Evolutionary conservation across 2,329 filamentous ascomycete species (phyloP).

Genomic region (Sporothrix phasma): DNA sequence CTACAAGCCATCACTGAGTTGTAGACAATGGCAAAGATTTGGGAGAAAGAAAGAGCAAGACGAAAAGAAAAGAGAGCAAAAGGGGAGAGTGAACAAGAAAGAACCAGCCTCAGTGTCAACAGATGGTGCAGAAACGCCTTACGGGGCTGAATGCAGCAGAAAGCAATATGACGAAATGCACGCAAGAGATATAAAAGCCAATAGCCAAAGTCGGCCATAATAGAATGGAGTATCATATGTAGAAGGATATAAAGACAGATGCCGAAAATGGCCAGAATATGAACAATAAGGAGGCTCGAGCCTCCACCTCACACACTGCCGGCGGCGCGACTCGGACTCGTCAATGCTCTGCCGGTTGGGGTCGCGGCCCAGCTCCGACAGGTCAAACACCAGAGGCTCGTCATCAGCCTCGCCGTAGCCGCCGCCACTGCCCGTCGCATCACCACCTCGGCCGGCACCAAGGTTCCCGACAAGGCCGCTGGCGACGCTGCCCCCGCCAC

Average conservation of each 20-base stretch:
- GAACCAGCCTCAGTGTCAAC: not conserved
- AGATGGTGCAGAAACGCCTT: not conserved
- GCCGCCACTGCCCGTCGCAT: constrained; percentile 27
- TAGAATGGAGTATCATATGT: not conserved
- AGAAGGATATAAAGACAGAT: not conserved
- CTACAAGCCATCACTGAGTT: too few relatives aligned
- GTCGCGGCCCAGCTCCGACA: constrained; percentile 58
- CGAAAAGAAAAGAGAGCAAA: not conserved
- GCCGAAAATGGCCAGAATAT: not conserved
- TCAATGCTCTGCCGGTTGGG: constrained; percentile 47
- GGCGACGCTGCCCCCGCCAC: constrained; percentile 33
- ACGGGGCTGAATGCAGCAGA: not conserved
- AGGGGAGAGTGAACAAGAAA: not conserved
- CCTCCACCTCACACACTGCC: not conserved
- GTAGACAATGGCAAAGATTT: not conserved
- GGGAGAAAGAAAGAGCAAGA: not conserved
- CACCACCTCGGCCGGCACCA: constrained; percentile 27
- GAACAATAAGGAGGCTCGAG: too few relatives aligned
- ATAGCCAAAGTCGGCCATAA: not conserved
- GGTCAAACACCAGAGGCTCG: constrained; percentile 61
- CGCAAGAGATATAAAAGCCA: not conserved
- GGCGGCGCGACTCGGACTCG: constrained; percentile 33
- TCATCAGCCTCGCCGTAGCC: constrained; percentile 49
- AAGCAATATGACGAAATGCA: not conserved
- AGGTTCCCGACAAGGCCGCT: constrained; percentile 45